Percentiles rank a stretch among this genome's conserved stretches.
These are phyloP conservation scores for Noccaea caerulescens DNA, from an alignment of 345 rosid species.

Conservation along the genomic window DNA sequence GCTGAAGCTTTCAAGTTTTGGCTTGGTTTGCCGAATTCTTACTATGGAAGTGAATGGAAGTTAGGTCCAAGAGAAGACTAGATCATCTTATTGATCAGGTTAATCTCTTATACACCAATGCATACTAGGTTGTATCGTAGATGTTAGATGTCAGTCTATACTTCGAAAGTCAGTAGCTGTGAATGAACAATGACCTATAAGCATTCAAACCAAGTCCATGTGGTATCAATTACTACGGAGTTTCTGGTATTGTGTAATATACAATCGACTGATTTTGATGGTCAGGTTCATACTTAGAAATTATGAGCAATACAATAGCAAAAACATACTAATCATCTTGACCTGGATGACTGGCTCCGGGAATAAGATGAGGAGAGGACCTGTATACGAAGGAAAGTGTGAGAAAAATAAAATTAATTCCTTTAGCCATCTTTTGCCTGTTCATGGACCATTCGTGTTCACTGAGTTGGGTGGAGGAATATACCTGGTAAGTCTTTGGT, in stretches of 20 bases:
- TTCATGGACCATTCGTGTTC: conserved; percentile 4
- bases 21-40: conserved; percentile 93
- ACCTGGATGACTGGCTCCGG: conserved; percentile 72
- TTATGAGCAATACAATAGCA: conserved; percentile 18
- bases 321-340: conserved; percentile 49
- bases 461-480: conserved; percentile 16
- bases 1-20: conserved; percentile 98
- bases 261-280: conserved; percentile 24
- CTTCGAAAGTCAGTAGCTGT: conserved; percentile 23
- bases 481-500: conserved; percentile 91
- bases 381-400: conserved; percentile 51
- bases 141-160: conserved; percentile 35
- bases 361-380: conserved; percentile 81
- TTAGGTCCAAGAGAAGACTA: conserved; percentile 49
- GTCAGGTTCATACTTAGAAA: conserved; percentile 5
- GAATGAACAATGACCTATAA: conserved; percentile 27
- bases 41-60: conserved; percentile 87
- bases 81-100: conserved; percentile 31
- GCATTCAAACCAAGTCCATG: conserved; percentile 33
- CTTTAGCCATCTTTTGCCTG: conserved; percentile 1
- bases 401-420: background rate
- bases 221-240: conserved; percentile 12
- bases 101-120: conserved; percentile 17
- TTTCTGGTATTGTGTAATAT: conserved; percentile 36
- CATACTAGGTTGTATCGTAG: conserved; percentile 39